Evolutionary conservation across 2,329 filamentous ascomycete species (phyloP).

Genomic region (Elsinoe australis): DNA sequence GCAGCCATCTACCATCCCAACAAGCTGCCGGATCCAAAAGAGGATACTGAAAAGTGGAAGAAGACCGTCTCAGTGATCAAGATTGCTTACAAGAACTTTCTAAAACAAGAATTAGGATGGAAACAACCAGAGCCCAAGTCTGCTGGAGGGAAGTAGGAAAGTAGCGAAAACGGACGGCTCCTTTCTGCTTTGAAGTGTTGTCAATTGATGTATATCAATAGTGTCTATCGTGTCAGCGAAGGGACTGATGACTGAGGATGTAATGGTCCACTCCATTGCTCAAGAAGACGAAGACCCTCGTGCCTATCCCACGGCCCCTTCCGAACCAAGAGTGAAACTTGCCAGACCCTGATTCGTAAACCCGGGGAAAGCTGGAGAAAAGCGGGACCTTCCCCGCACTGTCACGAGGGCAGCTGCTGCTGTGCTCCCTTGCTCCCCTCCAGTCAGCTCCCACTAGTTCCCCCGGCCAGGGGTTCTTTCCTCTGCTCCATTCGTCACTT

Average conservation of each 20-base stretch:
- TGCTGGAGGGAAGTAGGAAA: not conserved
- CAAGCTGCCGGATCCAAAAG: not conserved
- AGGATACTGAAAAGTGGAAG: constrained; percentile 4
- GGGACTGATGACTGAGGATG: no score
- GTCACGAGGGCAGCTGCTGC: constrained; percentile 3
- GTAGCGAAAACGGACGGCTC: no score
- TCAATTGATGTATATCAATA: no score
- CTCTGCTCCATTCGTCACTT: not conserved
- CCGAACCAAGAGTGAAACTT: constrained; percentile 10
- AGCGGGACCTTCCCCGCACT: constrained; percentile 11
- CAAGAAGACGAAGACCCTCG: not conserved
- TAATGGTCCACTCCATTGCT: no score
- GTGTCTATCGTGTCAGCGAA: no score
- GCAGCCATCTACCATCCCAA: not conserved
- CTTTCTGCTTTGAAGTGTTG: no score
- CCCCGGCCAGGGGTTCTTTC: constrained; percentile 2
- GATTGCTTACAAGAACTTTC: constrained; percentile 10
- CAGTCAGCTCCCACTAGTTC: not conserved
- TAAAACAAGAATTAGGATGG: constrained; percentile 11
- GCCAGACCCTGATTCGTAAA: constrained; percentile 5
- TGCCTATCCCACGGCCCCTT: not conserved
- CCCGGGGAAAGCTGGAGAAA: constrained; percentile 13
- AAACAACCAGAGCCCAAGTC: not conserved
- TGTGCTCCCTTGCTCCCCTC: not conserved
- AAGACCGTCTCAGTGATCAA: constrained; percentile 7